Percentiles rank a stretch among this genome's conserved stretches.
phyloP scores from a whole-genome alignment of 2,329 filamentous ascomycete genomes.

The Metarhizium album region DNA sequence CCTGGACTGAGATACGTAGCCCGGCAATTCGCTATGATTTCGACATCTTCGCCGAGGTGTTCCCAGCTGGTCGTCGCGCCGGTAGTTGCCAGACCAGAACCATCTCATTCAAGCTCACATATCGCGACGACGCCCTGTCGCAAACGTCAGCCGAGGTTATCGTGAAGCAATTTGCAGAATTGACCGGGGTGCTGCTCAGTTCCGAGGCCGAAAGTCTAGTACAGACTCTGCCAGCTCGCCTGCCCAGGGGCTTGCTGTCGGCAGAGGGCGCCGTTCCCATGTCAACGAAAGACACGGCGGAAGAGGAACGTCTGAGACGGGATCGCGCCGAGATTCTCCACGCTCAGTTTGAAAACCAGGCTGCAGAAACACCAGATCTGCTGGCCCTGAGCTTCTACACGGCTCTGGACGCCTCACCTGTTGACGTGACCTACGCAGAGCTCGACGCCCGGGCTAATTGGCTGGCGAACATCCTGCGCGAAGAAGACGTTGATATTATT shows the following conservation, averaged over 20 bases:
- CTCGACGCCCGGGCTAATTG: constrained; percentile 22
- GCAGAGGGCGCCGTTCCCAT: constrained; percentile 12
- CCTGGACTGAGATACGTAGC: neutral
- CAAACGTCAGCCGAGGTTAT: constrained; percentile 9
- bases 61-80: neutral
- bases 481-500: constrained; percentile 18
- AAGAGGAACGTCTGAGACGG: constrained; percentile 5
- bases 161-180: constrained; percentile 11
- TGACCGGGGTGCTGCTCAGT: constrained; percentile 8
- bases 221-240: constrained; percentile 6
- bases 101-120: constrained; percentile 7
- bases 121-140: constrained; percentile 9
- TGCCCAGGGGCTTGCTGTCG: constrained; percentile 10
- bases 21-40: constrained; percentile 1
- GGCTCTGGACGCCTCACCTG: constrained; percentile 12
- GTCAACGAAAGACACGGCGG: constrained; percentile 3
- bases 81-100: neutral
- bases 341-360: constrained; percentile 15
- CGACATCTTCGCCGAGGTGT: neutral
- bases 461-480: constrained; percentile 19
- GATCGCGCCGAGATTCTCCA: constrained; percentile 12
- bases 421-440: constrained; percentile 22
- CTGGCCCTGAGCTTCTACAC: constrained; percentile 11
- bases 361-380: constrained; percentile 8
- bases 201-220: constrained; percentile 5